phyloP scores from a whole-genome alignment of 371 early-diverging fungal species.

The Nematocida sp. region DNA sequence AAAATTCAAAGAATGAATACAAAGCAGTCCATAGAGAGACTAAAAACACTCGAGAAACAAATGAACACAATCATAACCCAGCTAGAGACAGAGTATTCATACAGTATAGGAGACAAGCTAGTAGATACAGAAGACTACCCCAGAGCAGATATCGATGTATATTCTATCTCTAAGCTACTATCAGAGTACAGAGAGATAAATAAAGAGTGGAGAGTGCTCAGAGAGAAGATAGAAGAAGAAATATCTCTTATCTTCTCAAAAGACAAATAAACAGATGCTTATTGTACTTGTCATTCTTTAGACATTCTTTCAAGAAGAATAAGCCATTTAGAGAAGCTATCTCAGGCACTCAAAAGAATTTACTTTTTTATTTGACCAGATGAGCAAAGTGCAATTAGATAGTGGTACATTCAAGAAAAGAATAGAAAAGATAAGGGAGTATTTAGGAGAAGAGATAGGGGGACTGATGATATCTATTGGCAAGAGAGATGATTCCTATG shows the following conservation, averaged over 20 bases:
- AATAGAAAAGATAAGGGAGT: slow-evolving; percentile 22
- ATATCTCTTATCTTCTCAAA: background rate
- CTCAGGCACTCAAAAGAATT: background rate
- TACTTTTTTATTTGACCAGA: background rate
- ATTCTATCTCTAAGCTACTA: background rate
- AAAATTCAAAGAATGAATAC: slow-evolving; percentile 3
- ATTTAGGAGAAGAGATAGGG: slow-evolving; percentile 28
- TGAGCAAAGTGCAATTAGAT: slow-evolving; percentile 41
- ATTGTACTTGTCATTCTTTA: no score
- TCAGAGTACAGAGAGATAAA: slow-evolving; percentile 1
- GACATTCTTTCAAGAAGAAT: no score
- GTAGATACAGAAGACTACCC: slow-evolving; percentile 21
- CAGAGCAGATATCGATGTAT: slow-evolving; percentile 25
- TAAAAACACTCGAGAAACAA: slow-evolving; percentile 14
- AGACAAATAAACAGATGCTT: background rate
- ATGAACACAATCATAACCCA: background rate
- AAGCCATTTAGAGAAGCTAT: no score
- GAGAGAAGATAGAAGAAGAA: slow-evolving; percentile 24
- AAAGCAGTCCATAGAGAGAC: background rate
- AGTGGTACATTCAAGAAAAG: slow-evolving; percentile 38
- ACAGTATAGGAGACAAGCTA: slow-evolving; percentile 11
- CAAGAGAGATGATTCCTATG: slow-evolving; percentile 57
- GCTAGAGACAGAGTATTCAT: background rate
- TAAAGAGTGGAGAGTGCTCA: slow-evolving; percentile 25
- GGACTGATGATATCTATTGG: slow-evolving; percentile 61